phyloP scores from a whole-genome alignment of 1,284 basidiomycete species.

The Pseudomicrostroma phylloplanum region DNA sequence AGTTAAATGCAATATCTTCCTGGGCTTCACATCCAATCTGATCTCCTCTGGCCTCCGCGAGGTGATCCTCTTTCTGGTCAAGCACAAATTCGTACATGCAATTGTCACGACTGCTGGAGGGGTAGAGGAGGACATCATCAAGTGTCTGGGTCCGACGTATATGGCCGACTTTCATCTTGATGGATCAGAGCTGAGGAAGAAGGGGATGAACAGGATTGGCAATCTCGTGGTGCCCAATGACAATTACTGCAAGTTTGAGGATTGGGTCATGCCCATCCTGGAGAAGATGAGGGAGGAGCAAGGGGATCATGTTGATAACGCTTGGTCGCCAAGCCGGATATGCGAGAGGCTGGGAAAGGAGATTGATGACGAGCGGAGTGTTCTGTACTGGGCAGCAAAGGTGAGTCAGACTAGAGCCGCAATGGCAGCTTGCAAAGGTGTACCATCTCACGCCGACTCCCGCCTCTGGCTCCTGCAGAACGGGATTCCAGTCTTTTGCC shows the following conservation, averaged over 20 bases:
- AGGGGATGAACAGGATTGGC: slow-evolving; percentile 93
- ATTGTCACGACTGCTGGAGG: slow-evolving; percentile 97
- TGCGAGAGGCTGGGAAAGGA: slow-evolving; percentile 87
- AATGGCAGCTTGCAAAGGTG: neutral
- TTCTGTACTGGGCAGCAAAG: slow-evolving; percentile 96
- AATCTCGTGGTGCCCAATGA: slow-evolving; percentile 96
- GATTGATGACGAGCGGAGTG: slow-evolving; percentile 84
- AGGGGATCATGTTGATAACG: slow-evolving; percentile 57
- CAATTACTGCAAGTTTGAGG: slow-evolving; percentile 98
- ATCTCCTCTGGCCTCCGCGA: slow-evolving; percentile 96
- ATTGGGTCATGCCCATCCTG: slow-evolving; percentile 93
- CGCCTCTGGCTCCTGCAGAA: slow-evolving; percentile 58
- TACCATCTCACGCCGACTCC: neutral
- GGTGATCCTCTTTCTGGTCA: slow-evolving; percentile 84
- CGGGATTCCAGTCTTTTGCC: slow-evolving; percentile 96
- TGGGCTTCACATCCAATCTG: slow-evolving; percentile 97
- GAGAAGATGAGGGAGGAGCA: slow-evolving; percentile 88
- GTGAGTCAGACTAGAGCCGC: neutral
- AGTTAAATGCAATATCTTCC: slow-evolving; percentile 78
- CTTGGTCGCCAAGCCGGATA: slow-evolving; percentile 89
- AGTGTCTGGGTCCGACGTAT: slow-evolving; percentile 92
- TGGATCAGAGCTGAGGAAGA: slow-evolving; percentile 75
- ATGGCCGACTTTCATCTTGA: slow-evolving; percentile 80
- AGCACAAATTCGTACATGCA: slow-evolving; percentile 81
- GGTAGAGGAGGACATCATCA: slow-evolving; percentile 98